These are phyloP conservation scores for Trichoderma reesei DNA, from an alignment of 495 filamentous ascomycete species.

Conservation along the genomic window DNA sequence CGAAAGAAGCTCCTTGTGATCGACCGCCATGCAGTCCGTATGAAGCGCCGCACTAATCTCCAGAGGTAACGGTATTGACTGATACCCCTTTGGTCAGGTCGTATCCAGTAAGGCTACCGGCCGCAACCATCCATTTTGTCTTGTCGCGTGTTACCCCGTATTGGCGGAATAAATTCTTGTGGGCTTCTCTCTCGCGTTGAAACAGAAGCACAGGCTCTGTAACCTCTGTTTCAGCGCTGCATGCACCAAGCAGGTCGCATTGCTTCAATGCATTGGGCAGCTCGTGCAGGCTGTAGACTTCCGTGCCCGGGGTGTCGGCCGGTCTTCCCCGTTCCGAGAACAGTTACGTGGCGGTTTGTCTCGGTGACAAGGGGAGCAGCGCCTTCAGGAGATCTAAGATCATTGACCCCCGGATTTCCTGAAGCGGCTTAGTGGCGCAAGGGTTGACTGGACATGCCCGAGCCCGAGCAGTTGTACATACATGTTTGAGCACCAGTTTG, in stretches of 20 bases:
- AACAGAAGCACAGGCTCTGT: background rate
- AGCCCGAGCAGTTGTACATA: background rate
- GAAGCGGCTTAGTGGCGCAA: conserved; percentile 1
- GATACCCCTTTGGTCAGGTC: too few relatives aligned
- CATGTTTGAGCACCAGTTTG: too few relatives aligned
- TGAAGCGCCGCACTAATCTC: too few relatives aligned
- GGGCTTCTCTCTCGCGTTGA: background rate
- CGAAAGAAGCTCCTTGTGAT: too few relatives aligned
- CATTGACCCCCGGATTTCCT: conserved; percentile 5
- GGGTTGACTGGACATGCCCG: background rate
- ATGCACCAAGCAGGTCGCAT: background rate
- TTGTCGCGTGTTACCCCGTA: background rate
- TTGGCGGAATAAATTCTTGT: background rate
- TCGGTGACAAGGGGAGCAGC: conserved; percentile 5
- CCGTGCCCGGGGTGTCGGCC: conserved; percentile 5
- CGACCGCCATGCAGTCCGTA: too few relatives aligned
- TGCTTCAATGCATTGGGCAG: background rate
- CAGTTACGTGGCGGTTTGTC: conserved; percentile 5
- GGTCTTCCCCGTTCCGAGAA: conserved; percentile 6
- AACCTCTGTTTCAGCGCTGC: conserved; percentile 4
- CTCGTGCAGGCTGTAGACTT: background rate
- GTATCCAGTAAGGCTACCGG: too few relatives aligned
- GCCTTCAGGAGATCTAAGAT: conserved; percentile 8
- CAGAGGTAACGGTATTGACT: too few relatives aligned
- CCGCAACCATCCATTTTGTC: background rate